Conservation (phyloP, 306 rosid species). For the Cucumis cinereus region DNA sequence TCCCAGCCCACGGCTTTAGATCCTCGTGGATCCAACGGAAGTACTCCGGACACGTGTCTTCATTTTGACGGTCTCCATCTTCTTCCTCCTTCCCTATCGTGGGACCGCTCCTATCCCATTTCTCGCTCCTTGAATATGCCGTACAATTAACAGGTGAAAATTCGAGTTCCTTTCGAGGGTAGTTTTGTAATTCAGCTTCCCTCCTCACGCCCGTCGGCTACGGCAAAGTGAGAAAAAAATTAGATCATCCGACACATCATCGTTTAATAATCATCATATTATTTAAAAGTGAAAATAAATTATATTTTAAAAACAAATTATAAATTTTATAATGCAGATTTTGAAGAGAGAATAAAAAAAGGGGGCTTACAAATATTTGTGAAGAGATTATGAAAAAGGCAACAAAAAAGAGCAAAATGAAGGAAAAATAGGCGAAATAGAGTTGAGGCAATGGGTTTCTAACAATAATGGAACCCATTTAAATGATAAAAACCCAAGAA, state of each 20-base stretch:
- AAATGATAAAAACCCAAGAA: not conserved
- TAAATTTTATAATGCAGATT: no score
- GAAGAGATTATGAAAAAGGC: not conserved
- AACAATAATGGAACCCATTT: not conserved
- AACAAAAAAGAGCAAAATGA: not conserved
- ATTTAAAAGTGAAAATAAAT: no score
- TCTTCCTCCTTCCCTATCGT: not conserved
- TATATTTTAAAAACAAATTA: no score
- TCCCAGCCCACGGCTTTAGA: slow-evolving; percentile 29
- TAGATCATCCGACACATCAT: not conserved
- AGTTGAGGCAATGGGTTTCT: not conserved
- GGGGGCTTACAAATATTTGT: not conserved
- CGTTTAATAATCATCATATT: not conserved
- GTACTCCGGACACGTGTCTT: slow-evolving; percentile 39
- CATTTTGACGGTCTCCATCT: not conserved
- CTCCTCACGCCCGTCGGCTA: not conserved
- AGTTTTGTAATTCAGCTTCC: not conserved
- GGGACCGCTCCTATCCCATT: no score
- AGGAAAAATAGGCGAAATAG: not conserved
- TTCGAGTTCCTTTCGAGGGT: not conserved
- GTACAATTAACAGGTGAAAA: not conserved
- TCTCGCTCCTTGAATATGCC: not conserved
- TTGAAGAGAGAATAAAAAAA: no score
- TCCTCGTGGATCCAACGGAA: slow-evolving; percentile 79
- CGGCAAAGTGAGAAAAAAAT: not conserved